Conservation (phyloP, 1,139 yeast species). For the Geotrichum siamense region DNA sequence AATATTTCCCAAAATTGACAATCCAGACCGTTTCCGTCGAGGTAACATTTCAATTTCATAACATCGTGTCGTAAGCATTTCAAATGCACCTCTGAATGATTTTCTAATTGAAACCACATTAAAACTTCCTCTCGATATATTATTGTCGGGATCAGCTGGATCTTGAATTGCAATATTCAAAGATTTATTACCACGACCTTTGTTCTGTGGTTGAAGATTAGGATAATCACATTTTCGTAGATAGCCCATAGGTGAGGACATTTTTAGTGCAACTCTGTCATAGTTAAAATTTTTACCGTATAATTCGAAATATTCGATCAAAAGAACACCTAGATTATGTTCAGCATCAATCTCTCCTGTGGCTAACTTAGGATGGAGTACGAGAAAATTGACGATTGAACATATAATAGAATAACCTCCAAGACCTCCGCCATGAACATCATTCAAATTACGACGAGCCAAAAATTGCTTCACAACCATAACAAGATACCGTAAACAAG, state of each 20-base stretch:
- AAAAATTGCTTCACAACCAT: constrained; percentile 82
- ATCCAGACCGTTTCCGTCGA: constrained; percentile 61
- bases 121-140: constrained; percentile 80
- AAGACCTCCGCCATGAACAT: constrained; percentile 93
- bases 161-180: constrained; percentile 79
- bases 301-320: constrained; percentile 91
- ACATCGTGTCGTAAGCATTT: constrained; percentile 46
- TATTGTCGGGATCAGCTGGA: constrained; percentile 77
- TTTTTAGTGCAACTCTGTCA: constrained; percentile 49
- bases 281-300: constrained; percentile 90
- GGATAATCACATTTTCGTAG: constrained; percentile 51
- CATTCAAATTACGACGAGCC: constrained; percentile 69
- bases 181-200: constrained; percentile 26
- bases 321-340: constrained; percentile 76
- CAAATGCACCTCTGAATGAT: constrained; percentile 90
- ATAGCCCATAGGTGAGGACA: constrained; percentile 46
- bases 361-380: constrained; percentile 65
- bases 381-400: constrained; percentile 72
- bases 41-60: constrained; percentile 45
- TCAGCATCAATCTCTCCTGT: constrained; percentile 59
- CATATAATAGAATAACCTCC: constrained; percentile 95
- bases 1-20: constrained; percentile 73
- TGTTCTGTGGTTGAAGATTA: constrained; percentile 47
- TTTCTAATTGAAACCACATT: constrained; percentile 74
- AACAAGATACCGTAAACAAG: constrained; percentile 80